Conservation (phyloP, 495 filamentous ascomycete species). For the Penicillium daleae region DNA sequence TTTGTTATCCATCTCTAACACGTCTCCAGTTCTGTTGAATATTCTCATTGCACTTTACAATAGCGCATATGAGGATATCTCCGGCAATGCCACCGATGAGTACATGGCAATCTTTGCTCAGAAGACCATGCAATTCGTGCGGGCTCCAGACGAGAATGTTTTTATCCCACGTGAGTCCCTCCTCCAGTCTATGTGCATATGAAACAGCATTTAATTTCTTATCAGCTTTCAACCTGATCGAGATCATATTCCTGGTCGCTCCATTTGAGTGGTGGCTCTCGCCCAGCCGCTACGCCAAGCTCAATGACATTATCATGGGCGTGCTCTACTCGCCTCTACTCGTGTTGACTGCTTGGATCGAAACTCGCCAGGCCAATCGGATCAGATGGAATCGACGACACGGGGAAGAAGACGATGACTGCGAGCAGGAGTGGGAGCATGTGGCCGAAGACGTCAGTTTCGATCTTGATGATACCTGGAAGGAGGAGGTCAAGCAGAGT, state of each 20-base stretch:
- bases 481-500: conserved; percentile 68
- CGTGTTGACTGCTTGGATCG: conserved; percentile 74
- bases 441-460: conserved; percentile 72
- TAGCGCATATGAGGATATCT: conserved; percentile 93
- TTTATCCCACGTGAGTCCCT: conserved; percentile 76
- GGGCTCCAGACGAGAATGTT: conserved; percentile 96
- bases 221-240: conserved; percentile 83
- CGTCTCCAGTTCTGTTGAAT: conserved; percentile 72
- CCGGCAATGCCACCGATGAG: conserved; percentile 91
- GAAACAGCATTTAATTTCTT: background rate
- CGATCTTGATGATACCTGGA: conserved; percentile 81
- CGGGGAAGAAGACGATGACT: conserved; percentile 90
- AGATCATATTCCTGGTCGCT: conserved; percentile 75
- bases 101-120: conserved; percentile 89
- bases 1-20: background rate
- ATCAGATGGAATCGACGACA: conserved; percentile 73
- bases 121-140: conserved; percentile 94
- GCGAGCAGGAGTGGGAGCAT: conserved; percentile 91
- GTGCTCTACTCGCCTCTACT: conserved; percentile 85
- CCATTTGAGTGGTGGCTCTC: conserved; percentile 97
- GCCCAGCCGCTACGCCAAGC: conserved; percentile 63
- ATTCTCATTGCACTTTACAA: conserved; percentile 97
- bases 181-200: background rate
- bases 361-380: conserved; percentile 66
- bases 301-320: conserved; percentile 89